Percentiles rank a stretch among this genome's conserved stretches.
These are phyloP conservation scores for Schwanniomyces etchellsii DNA, from an alignment of 1,139 yeast genomes.

Conservation along the genomic window DNA sequence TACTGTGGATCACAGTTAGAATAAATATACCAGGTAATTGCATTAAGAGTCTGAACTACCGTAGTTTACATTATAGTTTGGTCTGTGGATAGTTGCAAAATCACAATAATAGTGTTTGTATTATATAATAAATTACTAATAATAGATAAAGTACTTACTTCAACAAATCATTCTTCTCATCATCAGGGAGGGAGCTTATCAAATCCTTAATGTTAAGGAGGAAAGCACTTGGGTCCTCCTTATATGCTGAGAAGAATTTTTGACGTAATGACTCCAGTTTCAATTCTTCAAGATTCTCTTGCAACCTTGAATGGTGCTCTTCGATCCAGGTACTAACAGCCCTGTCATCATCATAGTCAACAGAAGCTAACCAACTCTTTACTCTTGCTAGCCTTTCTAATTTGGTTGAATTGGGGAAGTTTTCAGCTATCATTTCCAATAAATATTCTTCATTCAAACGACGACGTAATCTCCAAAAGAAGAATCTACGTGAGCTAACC, in stretches of 20 bases:
- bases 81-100: conserved; percentile 1
- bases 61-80: no score
- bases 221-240: conserved; percentile 50
- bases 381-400: conserved; percentile 82
- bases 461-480: conserved; percentile 98
- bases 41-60: no score
- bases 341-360: conserved; percentile 67
- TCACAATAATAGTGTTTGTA: not conserved
- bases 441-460: conserved; percentile 91
- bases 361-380: conserved; percentile 80
- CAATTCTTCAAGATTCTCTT: conserved; percentile 57
- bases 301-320: conserved; percentile 62
- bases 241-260: conserved; percentile 54
- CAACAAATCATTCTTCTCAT: conserved; percentile 52
- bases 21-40: no score
- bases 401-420: conserved; percentile 56
- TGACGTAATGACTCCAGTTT: conserved; percentile 61
- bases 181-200: conserved; percentile 50
- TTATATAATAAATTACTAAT: not conserved
- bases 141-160: conserved; percentile 12
- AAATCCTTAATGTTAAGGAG: conserved; percentile 58
- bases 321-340: conserved; percentile 86
- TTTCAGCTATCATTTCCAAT: conserved; percentile 66
- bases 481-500: conserved; percentile 86
- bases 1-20: no score